Percentiles rank a stretch among this genome's conserved stretches.
Evolutionary conservation across 129 eudicot genomes (phyloP).

Genomic region (Oenanthe sinensis): DNA sequence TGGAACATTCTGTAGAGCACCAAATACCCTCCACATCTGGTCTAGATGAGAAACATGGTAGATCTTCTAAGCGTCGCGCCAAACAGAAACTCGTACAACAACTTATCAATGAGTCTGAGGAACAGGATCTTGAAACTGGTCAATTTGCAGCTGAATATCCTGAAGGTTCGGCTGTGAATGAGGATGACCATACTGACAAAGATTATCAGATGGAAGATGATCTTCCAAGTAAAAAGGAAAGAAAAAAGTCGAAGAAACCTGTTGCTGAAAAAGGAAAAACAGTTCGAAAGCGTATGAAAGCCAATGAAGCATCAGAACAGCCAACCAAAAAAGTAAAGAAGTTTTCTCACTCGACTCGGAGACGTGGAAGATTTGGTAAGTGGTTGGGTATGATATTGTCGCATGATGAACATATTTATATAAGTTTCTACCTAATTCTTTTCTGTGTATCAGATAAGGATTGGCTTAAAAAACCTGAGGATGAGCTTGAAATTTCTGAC

Average conservation of each 20-base stretch:
- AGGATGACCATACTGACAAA: conserved; percentile 21
- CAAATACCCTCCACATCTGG: conserved; percentile 14
- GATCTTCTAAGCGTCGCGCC: conserved; percentile 23
- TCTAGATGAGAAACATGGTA: conserved; percentile 29
- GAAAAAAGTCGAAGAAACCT: conserved; percentile 37
- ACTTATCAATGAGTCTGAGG: conserved; percentile 39
- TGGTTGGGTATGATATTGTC: conserved; percentile 8
- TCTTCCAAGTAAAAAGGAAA: conserved; percentile 23
- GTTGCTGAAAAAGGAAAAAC: conserved; percentile 48
- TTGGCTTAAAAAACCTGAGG: conserved; percentile 65
- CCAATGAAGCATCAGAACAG: conserved; percentile 30
- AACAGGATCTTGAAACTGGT: conserved; percentile 24
- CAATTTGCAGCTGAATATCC: conserved; percentile 14
- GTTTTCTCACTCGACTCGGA: conserved; percentile 65
- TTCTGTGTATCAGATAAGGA: conserved; percentile 38
- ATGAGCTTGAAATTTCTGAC: conserved; percentile 47
- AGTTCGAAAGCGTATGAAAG: conserved; percentile 52
- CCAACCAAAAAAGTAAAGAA: conserved; percentile 36
- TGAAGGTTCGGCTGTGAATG: conserved; percentile 18
- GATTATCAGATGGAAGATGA: conserved; percentile 39
- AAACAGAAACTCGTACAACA: conserved; percentile 18
- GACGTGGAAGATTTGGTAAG: conserved; percentile 67
- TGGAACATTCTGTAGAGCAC: conserved; percentile 21
- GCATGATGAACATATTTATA: neutral
- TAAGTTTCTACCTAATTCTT: neutral